A percentile compares a stretch with the other conserved stretches of the same genome.
phyloP scores from a whole-genome alignment of 768 basidiomycete genomes.

The Serendipita sp. region DNA sequence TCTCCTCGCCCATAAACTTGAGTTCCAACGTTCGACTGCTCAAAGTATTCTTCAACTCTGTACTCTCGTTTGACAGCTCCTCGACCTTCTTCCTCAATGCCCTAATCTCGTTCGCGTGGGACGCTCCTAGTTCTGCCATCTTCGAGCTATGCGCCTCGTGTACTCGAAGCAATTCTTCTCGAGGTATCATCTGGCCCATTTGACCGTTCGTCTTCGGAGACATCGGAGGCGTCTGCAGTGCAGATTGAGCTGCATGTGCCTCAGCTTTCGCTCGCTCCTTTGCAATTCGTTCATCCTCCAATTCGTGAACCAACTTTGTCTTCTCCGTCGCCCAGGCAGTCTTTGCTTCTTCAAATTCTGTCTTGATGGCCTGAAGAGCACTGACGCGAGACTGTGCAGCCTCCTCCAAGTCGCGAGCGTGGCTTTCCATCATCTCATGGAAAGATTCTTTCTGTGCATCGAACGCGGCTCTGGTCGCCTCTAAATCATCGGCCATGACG shows the following conservation, averaged over 20 bases:
- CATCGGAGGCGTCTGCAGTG: constrained; percentile 30
- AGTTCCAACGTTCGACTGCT: constrained; percentile 66
- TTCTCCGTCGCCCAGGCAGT: constrained; percentile 40
- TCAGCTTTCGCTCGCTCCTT: constrained; percentile 39
- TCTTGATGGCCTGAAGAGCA: constrained; percentile 47
- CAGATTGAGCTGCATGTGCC: constrained; percentile 28
- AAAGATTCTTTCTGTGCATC: constrained; percentile 54
- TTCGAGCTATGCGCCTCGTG: constrained; percentile 78
- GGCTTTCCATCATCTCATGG: constrained; percentile 50
- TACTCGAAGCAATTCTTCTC: constrained; percentile 58
- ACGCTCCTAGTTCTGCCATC: constrained; percentile 54
- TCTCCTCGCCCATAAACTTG: constrained; percentile 58
- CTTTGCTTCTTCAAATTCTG: constrained; percentile 46
- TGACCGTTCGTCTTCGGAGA: constrained; percentile 28
- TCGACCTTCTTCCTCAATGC: constrained; percentile 42
- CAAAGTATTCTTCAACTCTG: constrained; percentile 44
- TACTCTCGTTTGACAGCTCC: constrained; percentile 26
- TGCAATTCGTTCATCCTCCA: constrained; percentile 55
- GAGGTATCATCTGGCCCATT: constrained; percentile 35
- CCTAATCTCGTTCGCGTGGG: constrained; percentile 42
- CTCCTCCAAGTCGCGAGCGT: constrained; percentile 58
- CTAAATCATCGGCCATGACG: constrained; percentile 51
- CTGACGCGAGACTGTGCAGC: constrained; percentile 52
- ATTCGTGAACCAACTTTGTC: constrained; percentile 45
- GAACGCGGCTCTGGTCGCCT: constrained; percentile 47